phyloP scores from a whole-genome alignment of 495 filamentous ascomycete genomes.

The Usnea hakonensis region DNA sequence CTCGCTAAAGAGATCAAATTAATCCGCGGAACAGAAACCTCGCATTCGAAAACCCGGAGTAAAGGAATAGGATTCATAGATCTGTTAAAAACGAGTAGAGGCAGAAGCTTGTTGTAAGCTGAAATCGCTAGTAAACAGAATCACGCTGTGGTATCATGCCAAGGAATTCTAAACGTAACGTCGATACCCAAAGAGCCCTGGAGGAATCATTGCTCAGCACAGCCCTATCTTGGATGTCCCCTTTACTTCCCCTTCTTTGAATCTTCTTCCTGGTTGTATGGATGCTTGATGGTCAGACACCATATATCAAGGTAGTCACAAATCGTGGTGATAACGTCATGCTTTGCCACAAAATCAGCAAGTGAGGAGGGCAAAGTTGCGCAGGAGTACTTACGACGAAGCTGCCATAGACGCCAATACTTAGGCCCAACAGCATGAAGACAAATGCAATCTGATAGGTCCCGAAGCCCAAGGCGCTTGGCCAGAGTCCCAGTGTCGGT shows the following conservation, averaged over 20 bases:
- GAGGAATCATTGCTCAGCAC: background rate
- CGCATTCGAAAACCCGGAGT: no score
- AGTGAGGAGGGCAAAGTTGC: background rate
- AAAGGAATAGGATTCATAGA: background rate
- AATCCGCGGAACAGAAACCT: no score
- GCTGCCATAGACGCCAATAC: constrained; percentile 83
- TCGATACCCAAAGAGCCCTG: background rate
- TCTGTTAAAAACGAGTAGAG: background rate
- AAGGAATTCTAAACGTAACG: background rate
- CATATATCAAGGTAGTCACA: constrained; percentile 97
- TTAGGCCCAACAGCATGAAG: constrained; percentile 72
- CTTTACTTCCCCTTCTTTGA: constrained; percentile 27
- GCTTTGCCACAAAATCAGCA: constrained; percentile 27
- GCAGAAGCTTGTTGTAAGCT: background rate
- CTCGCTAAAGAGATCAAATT: no score
- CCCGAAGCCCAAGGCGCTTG: constrained; percentile 62
- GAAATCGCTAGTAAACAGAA: background rate
- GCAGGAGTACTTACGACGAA: constrained; percentile 59
- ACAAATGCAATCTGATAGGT: constrained; percentile 79
- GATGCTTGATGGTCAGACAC: constrained; percentile 94
- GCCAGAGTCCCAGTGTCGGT: constrained; percentile 67
- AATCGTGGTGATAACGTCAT: constrained; percentile 91
- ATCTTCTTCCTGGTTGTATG: constrained; percentile 28
- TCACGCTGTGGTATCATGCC: constrained; percentile 11
- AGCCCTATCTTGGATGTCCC: background rate